Base-by-base conservation (phyloP, 345 rosid species). In the Camelina neglecta region DNA sequence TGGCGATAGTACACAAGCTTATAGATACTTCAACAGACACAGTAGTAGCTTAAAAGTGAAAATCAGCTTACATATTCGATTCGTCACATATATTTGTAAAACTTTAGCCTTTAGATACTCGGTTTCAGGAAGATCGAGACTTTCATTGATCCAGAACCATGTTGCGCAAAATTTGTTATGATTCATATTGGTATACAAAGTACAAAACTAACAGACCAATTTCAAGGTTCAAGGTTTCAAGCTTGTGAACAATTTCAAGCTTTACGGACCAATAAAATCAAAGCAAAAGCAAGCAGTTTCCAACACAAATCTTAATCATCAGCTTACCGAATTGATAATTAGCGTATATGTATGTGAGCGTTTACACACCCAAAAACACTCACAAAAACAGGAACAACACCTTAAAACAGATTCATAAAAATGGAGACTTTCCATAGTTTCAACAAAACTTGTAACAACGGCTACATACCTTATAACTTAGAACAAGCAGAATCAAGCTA, bases 401-500 rank as follows among this genome's bases (percentile, higher is more conserved):
- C 21, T 41, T 29, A 57, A 31, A 20, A 63, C 15, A 65, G 31
- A 72, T 50, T 77, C 69, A 71, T 65, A 65, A 72, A 51, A 59
- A 53, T 6, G 1, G 1, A 16, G 42, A 67, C 71, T 73, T 67
- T 36, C 38, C 38, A 73, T 57, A 73, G 29, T 16, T 77, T 63
- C 56, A 73, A 78, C 74, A 73, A 44, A 68, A 72, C 38, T 51
- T 4, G 59, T 21, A 58, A 70, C 58, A 63, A 29, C 31, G 1
- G 16, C 20, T 36, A 77, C 76, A 56, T 71, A 48, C 6, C 38
- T 77, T 7, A 53, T 48, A 55, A 48, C 57, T 39, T 6, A 49
- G 45, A 48, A 66, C 53, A 72, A 72, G 58, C 55, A 49, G 20
- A 79, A 79, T 18, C 78, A 56, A 47, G 6, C n/a, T 50, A 35